Base-by-base conservation (phyloP, 2,329 filamentous ascomycete species). In the Sclerotinia subarctica region DNA sequence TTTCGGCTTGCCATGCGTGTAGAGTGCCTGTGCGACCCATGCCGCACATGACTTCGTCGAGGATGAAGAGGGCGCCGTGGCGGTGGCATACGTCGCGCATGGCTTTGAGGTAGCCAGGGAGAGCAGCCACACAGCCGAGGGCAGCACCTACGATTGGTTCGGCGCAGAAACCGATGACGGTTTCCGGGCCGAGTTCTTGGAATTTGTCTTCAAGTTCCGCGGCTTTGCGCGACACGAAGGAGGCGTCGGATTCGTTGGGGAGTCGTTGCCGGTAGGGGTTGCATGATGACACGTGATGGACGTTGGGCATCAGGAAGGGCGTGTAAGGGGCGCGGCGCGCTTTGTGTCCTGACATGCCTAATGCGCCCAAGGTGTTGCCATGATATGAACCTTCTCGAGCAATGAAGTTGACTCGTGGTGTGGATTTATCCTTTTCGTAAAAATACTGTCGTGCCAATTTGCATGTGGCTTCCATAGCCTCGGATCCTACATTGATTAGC, bases 41-140 rank as follows among this genome's bases (percentile, higher is more conserved):
- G 6, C 85, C 85, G 69, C 82, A 84, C 86, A 90, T 89, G 68
- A 90, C 81, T 74, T 94, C 92, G 74, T 95, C 92, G 0, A 94
- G 79, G 57, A 94, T 89, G n/a, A 95, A 81, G 0, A 95, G 83
- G 0, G 89, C 87, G 0, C 89, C 91, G 74, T 94, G 82, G 69
- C 85, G 86, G 64, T 89, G 84, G 76, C 92, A 95, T 1, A 95
- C 81, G 2, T 80, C 79, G 73, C 85, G 85, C 78, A 94, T 86
- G 0, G 88, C 90, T 63, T 81, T 79, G 62, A 94, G 86, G 72
- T 95, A 95, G 0, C 90, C 90, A 0, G 81, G 79, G 0, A 89
- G 82, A 0, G 89, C 81, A 0, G 88, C 84, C 0, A 92, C 87
- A 73, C 88, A 92, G 0, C 90, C 92, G 0, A 93, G 80, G 1